Percentiles rank a stretch among this genome's conserved stretches.
Evolutionary conservation across 1,284 basidiomycete genomes (phyloP).

Genomic region (Cutaneotrichosporon cyanovorans): DNA sequence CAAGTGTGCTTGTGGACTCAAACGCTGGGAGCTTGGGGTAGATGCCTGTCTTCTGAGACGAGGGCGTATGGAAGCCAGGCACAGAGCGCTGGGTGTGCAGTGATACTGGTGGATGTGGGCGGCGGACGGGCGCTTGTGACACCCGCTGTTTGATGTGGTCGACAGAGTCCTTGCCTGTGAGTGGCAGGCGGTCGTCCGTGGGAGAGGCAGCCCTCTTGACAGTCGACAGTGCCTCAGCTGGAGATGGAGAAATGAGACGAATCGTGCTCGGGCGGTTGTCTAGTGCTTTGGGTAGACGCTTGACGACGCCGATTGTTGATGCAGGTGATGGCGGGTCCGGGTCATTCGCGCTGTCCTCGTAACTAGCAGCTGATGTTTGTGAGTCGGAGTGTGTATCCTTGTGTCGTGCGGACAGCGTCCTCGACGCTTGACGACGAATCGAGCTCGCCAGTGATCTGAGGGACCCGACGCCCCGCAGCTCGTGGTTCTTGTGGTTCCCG

Average conservation of each 20-base stretch:
- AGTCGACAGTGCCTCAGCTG: slow-evolving; percentile 4
- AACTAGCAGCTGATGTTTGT: neutral
- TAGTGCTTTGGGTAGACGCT: slow-evolving; percentile 25
- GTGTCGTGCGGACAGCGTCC: slow-evolving; percentile 9
- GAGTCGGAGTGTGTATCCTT: neutral
- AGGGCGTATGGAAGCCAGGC: slow-evolving; percentile 22
- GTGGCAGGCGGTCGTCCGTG: slow-evolving; percentile 29
- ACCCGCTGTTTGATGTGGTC: slow-evolving; percentile 26
- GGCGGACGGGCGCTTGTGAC: slow-evolving; percentile 27
- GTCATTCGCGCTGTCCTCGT: slow-evolving; percentile 2
- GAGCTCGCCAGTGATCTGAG: slow-evolving; percentile 16
- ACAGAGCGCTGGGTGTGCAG: slow-evolving; percentile 27
- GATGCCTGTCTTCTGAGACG: neutral
- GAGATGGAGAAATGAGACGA: slow-evolving; percentile 30
- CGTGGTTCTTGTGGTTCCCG: slow-evolving; percentile 2
- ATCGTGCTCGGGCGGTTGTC: slow-evolving; percentile 35
- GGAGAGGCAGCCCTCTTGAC: neutral
- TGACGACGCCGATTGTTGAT: slow-evolving; percentile 36
- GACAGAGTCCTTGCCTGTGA: slow-evolving; percentile 21
- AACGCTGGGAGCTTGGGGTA: neutral
- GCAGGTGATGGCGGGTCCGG: slow-evolving; percentile 31
- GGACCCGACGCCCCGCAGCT: slow-evolving; percentile 6
- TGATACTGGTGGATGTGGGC: neutral
- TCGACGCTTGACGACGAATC: slow-evolving; percentile 11
- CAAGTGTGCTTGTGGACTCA: neutral